phyloP scores from a whole-genome alignment of 176 grass and related monocot species.

The Rhynchospora tenuis region DNA sequence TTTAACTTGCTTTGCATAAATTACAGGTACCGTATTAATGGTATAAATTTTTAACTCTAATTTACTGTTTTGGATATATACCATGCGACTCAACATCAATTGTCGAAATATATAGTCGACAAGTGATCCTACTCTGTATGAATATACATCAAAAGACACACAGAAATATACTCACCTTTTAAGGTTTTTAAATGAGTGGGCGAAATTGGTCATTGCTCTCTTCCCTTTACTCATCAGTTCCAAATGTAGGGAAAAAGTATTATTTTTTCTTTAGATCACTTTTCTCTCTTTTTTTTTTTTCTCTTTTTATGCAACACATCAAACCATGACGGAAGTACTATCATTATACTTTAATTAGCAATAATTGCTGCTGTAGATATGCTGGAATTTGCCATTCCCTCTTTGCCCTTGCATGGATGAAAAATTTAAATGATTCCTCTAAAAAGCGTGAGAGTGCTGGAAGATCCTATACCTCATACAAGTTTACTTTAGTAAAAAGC shows the following conservation, averaged over 20 bases:
- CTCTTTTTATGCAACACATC: background rate
- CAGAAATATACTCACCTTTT: background rate
- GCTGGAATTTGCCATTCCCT: background rate
- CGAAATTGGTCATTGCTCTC: background rate
- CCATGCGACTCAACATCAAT: background rate
- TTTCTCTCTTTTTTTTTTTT: background rate
- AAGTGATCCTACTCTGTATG: background rate
- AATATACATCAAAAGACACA: background rate
- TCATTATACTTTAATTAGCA: background rate
- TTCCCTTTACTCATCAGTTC: background rate
- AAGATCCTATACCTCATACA: background rate
- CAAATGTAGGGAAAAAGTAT: too few species aligned
- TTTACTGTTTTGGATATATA: background rate
- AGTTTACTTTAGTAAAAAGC: background rate
- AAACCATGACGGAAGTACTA: background rate
- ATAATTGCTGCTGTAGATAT: background rate
- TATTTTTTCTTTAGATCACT: too few species aligned
- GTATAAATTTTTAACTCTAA: background rate
- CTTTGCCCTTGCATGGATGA: background rate
- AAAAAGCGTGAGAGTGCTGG: background rate
- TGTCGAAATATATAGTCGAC: background rate
- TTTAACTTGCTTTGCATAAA: background rate
- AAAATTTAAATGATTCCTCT: background rate
- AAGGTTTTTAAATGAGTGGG: background rate
- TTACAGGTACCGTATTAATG: background rate